Conservation (phyloP, 306 rosid genomes). For the Castanospermum australe region DNA sequence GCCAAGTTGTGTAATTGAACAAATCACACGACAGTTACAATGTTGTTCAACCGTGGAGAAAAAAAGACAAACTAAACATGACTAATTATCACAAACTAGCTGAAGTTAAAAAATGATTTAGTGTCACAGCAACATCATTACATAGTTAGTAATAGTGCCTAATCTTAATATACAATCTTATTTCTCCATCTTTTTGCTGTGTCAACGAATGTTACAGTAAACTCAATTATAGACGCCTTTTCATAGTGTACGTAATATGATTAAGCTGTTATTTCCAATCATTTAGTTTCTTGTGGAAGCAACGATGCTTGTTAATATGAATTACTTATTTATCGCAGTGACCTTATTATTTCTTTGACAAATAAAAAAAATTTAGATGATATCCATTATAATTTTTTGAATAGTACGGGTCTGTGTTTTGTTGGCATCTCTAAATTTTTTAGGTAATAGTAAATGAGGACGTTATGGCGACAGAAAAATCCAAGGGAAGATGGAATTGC, state of each 20-base stretch:
- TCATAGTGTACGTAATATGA: neutral
- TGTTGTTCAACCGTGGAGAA: slow-evolving; percentile 36
- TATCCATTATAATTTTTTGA: neutral
- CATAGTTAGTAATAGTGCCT: neutral
- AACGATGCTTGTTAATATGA: neutral
- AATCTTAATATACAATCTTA: slow-evolving; percentile 6
- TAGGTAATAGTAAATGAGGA: neutral
- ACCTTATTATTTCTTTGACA: neutral
- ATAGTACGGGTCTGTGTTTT: neutral
- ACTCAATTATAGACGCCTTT: neutral
- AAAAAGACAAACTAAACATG: neutral
- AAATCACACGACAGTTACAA: neutral
- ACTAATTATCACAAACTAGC: slow-evolving; percentile 8
- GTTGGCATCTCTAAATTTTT: neutral
- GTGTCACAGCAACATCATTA: neutral
- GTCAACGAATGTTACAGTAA: slow-evolving; percentile 15
- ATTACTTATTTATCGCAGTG: neutral
- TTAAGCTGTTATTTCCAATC: neutral
- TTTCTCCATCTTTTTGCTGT: neutral
- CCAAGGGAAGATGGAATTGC: neutral
- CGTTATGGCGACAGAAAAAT: neutral
- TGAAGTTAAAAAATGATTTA: slow-evolving; percentile 3
- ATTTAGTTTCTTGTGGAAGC: neutral
- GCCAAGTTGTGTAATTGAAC: slow-evolving; percentile 15
- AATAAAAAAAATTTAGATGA: neutral